phyloP scores from a whole-genome alignment of 768 basidiomycete species.

The Coprinopsis strossmayeri region DNA sequence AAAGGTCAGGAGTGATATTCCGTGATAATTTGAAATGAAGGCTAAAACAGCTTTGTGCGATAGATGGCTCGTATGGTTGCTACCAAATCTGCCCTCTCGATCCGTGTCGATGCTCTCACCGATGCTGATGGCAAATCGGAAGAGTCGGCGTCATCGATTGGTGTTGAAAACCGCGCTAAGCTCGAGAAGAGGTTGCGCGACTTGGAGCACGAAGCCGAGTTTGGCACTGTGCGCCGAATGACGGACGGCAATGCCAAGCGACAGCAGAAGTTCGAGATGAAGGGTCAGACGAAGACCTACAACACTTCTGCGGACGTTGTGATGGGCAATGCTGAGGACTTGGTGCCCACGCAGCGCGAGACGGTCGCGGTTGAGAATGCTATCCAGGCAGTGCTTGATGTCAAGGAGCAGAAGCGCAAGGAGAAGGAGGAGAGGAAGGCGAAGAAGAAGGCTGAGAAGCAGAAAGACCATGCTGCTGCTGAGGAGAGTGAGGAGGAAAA shows the following conservation, averaged over 20 bases:
- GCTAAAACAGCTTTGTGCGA: slow-evolving; percentile 1
- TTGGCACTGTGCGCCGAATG: slow-evolving; percentile 63
- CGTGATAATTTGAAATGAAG: neutral
- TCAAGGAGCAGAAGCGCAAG: slow-evolving; percentile 82
- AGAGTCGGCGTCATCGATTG: slow-evolving; percentile 74
- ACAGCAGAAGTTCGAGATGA: slow-evolving; percentile 78
- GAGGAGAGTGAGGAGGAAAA: slow-evolving; percentile 32
- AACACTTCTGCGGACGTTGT: slow-evolving; percentile 81
- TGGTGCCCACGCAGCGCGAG: slow-evolving; percentile 79
- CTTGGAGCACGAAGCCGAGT: slow-evolving; percentile 78
- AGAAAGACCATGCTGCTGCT: slow-evolving; percentile 24
- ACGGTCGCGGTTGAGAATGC: slow-evolving; percentile 69
- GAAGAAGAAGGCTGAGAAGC: slow-evolving; percentile 57
- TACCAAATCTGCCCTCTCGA: slow-evolving; percentile 94
- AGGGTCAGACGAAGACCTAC: slow-evolving; percentile 73
- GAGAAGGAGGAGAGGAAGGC: slow-evolving; percentile 74
- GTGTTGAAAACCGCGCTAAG: slow-evolving; percentile 90
- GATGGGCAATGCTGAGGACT: slow-evolving; percentile 41
- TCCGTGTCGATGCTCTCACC: slow-evolving; percentile 95
- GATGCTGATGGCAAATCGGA: slow-evolving; percentile 90
- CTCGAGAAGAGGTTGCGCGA: slow-evolving; percentile 90
- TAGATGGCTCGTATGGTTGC: slow-evolving; percentile 99
- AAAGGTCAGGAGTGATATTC: slow-evolving; percentile 46
- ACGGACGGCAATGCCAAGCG: slow-evolving; percentile 50
- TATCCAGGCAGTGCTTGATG: slow-evolving; percentile 67